phyloP scores from a whole-genome alignment of 495 filamentous ascomycete genomes.

The Pyronema omphalodes region DNA sequence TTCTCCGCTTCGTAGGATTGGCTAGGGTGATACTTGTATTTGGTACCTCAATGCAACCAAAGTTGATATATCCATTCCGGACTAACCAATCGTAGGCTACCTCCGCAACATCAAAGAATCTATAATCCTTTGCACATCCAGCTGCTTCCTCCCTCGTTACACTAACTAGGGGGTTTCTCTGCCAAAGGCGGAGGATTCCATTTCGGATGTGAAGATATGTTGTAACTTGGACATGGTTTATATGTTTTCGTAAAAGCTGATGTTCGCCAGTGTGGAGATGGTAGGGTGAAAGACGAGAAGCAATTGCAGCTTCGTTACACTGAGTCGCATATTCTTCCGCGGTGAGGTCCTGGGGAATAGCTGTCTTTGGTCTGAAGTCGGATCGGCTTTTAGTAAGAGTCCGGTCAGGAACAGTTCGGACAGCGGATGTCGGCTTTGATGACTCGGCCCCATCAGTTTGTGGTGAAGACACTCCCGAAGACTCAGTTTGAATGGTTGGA shows the following conservation, averaged over 20 bases:
- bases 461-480: constrained; percentile 21
- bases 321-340: constrained; percentile 66
- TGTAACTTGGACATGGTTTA: constrained; percentile 78
- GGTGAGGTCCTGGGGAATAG: constrained; percentile 58
- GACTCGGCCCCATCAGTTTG: constrained; percentile 1
- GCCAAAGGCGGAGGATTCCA: constrained; percentile 81
- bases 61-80: constrained; percentile 88
- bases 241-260: constrained; percentile 52
- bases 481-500: constrained; percentile 8
- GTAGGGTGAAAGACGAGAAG: constrained; percentile 78
- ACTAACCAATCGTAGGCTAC: constrained; percentile 86
- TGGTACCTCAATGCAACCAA: constrained; percentile 65
- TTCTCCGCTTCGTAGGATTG: constrained; percentile 24
- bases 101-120: constrained; percentile 80
- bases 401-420: constrained; percentile 23
- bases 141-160: constrained; percentile 78
- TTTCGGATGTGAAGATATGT: constrained; percentile 96
- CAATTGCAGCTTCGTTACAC: constrained; percentile 71
- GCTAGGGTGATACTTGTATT: constrained; percentile 25
- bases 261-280: constrained; percentile 77
- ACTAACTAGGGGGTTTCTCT: constrained; percentile 68
- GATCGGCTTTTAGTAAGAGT: constrained; percentile 21
- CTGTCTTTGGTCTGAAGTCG: constrained; percentile 50
- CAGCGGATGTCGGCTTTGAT: constrained; percentile 6
- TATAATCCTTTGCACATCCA: constrained; percentile 74